Conservation (phyloP, 805 yeast genomes). For the Candida khao-thaluensis region DNA sequence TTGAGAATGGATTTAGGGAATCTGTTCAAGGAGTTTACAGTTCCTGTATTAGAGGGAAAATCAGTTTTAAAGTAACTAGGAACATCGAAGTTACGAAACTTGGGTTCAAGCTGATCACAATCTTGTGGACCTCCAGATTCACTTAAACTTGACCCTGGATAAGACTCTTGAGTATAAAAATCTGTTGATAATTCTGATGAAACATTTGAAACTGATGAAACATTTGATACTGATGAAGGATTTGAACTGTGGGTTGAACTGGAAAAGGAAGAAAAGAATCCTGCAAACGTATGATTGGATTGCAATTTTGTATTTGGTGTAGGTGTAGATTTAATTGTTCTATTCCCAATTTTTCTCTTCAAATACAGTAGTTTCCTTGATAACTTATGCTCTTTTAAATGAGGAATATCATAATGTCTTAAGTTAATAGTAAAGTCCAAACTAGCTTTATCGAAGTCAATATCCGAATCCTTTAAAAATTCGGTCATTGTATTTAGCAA, state of each 20-base stretch:
- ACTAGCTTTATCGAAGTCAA: constrained; percentile 11
- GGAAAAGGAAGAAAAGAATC: not conserved
- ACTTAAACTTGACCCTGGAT: not conserved
- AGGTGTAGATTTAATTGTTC: not conserved
- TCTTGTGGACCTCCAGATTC: not conserved
- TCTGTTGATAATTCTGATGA: not conserved
- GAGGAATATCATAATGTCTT: constrained; percentile 1
- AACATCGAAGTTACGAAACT: not conserved
- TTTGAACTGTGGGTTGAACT: not conserved
- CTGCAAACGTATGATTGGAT: not conserved
- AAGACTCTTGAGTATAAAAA: not conserved
- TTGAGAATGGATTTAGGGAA: constrained; percentile 25
- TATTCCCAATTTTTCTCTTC: not conserved
- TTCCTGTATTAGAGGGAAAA: not conserved
- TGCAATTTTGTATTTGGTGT: not conserved
- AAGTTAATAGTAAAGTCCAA: constrained; percentile 9
- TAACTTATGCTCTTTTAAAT: not conserved
- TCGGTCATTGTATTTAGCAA: not conserved
- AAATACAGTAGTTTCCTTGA: constrained; percentile 2
- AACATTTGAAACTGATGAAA: not conserved
- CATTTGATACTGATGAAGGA: not conserved
- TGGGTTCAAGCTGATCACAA: not conserved
- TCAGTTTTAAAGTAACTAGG: not conserved
- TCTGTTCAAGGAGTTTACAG: not conserved
- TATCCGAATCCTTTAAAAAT: not conserved